A percentile compares a stretch with the other conserved stretches of the same genome.
Conservation (phyloP, 257 asterid genomes). For the Pogostemon cablin region DNA sequence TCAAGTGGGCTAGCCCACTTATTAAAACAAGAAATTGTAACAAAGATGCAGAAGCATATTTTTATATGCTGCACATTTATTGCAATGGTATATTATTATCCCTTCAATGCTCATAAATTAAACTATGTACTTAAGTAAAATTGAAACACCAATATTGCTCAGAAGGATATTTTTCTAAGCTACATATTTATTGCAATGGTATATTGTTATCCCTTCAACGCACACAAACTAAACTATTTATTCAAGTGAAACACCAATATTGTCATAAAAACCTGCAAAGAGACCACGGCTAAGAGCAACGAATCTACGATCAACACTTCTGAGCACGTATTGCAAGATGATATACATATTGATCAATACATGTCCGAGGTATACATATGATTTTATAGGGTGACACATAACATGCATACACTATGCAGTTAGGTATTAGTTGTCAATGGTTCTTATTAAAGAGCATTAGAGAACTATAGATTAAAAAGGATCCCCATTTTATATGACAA, state of each 20-base stretch:
- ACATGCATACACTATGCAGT: constrained; percentile 3
- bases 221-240: background rate
- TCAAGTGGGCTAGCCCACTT: too few species aligned
- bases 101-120: background rate
- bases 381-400: background rate
- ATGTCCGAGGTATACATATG: background rate
- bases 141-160: too few species aligned
- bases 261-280: background rate
- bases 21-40: too few species aligned
- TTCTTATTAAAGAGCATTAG: too few species aligned
- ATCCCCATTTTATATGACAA: background rate
- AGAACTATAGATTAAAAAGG: too few species aligned
- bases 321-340: constrained; percentile 15
- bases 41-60: too few species aligned
- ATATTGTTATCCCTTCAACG: background rate
- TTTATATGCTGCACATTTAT: too few species aligned
- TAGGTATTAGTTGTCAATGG: background rate
- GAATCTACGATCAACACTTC: background rate
- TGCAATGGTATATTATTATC: background rate
- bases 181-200: too few species aligned
- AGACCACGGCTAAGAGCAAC: background rate
- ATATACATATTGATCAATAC: constrained; percentile 11
- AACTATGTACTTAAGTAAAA: background rate
- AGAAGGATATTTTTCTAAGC: too few species aligned
- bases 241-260: too few species aligned